phyloP scores from a whole-genome alignment of 2,329 filamentous ascomycete species.

The Tympanopsis confertula region DNA sequence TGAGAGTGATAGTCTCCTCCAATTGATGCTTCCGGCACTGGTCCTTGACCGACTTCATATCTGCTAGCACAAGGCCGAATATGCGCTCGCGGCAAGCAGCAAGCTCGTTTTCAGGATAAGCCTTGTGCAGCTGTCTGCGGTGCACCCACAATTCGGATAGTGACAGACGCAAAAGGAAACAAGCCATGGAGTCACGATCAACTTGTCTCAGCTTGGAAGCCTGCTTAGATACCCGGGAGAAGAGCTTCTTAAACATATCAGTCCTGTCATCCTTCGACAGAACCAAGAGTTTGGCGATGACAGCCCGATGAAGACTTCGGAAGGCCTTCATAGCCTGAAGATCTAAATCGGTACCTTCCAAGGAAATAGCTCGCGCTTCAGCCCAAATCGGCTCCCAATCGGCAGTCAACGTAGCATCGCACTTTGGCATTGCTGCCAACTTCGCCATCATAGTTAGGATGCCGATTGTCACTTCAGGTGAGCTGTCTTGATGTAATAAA shows the following conservation, averaged over 20 bases:
- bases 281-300: constrained; percentile 19
- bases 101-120: constrained; percentile 15
- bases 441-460: constrained; percentile 24
- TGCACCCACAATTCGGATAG: constrained; percentile 19
- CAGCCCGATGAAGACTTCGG: constrained; percentile 18
- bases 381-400: constrained; percentile 21
- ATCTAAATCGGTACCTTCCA: constrained; percentile 16
- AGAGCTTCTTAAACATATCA: constrained; percentile 19
- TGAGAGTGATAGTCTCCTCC: constrained; percentile 18
- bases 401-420: constrained; percentile 17
- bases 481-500: constrained; percentile 13
- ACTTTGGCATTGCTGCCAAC: constrained; percentile 23
- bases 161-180: constrained; percentile 19
- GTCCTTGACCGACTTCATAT: constrained; percentile 19
- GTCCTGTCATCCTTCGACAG: constrained; percentile 18
- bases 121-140: constrained; percentile 14
- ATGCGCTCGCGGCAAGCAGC: constrained; percentile 16
- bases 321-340: constrained; percentile 21
- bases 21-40: constrained; percentile 19
- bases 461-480: constrained; percentile 14
- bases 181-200: constrained; percentile 19
- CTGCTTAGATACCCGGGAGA: constrained; percentile 14
- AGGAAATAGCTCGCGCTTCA: constrained; percentile 17
- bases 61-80: constrained; percentile 17
- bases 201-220: constrained; percentile 15